Evolutionary conservation across 306 rosid genomes (phyloP).

Genomic region (Pyrus betulifolia): DNA sequence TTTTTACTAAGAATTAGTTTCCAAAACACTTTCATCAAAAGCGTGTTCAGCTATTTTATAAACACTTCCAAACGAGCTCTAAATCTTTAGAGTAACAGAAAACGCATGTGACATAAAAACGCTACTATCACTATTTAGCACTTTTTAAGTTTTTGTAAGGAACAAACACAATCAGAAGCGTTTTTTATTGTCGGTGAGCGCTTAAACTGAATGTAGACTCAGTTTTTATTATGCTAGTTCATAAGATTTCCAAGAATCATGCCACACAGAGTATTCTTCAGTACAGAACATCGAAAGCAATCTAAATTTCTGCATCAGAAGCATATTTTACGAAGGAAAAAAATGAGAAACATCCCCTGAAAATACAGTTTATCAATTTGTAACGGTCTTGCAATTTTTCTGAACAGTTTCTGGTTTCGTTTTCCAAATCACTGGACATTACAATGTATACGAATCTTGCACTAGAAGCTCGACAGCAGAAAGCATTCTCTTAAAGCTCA

Average conservation of each 20-base stretch:
- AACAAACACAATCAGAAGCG: not conserved
- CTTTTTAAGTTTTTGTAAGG: not conserved
- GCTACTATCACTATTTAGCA: too few species aligned
- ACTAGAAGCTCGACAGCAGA: constrained; percentile 26
- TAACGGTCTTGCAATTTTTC: constrained; percentile 21
- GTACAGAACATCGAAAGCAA: not conserved
- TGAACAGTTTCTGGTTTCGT: constrained; percentile 22
- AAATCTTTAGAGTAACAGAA: too few species aligned
- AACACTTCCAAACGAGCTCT: too few species aligned
- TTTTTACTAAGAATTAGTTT: too few species aligned
- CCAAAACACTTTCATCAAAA: too few species aligned
- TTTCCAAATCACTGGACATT: constrained; percentile 21
- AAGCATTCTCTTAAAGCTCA: constrained; percentile 26
- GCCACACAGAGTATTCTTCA: not conserved
- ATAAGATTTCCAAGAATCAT: not conserved
- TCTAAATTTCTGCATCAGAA: constrained; percentile 11
- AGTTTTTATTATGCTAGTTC: not conserved
- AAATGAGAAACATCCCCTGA: not conserved
- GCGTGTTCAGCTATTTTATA: too few species aligned
- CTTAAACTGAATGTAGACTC: not conserved
- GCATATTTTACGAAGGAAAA: not conserved
- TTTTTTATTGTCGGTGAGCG: not conserved
- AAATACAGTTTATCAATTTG: constrained; percentile 3
- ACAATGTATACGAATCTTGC: constrained; percentile 17
- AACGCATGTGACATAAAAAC: too few species aligned